Evolutionary conservation across 2,329 filamentous ascomycete species (phyloP).

Genomic region (Hypoxylon sp.): DNA sequence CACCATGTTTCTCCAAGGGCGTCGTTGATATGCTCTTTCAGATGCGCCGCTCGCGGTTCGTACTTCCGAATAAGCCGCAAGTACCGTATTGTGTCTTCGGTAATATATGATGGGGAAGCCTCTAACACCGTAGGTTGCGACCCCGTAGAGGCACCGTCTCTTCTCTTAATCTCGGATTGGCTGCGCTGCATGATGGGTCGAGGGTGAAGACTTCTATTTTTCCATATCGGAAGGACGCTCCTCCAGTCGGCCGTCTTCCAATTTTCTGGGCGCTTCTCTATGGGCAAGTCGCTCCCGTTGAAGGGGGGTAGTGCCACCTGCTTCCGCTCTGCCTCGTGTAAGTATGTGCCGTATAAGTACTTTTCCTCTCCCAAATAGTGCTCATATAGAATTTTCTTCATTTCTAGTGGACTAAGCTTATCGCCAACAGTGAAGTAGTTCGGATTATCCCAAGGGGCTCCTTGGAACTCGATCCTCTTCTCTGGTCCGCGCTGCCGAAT

Average conservation of each 20-base stretch:
- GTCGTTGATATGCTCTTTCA: slow-evolving; percentile 11
- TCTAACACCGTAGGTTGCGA: not conserved
- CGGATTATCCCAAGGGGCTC: slow-evolving; percentile 45
- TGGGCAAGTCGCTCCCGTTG: slow-evolving; percentile 34
- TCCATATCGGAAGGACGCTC: slow-evolving; percentile 32
- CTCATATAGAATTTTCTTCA: slow-evolving; percentile 38
- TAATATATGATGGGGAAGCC: not conserved
- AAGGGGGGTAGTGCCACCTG: slow-evolving; percentile 39
- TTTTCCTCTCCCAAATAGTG: slow-evolving; percentile 26
- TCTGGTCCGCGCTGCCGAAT: slow-evolving; percentile 31
- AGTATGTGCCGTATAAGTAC: slow-evolving; percentile 32
- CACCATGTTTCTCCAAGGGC: slow-evolving; percentile 20
- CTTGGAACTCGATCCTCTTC: slow-evolving; percentile 9
- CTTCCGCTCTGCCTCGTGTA: slow-evolving; percentile 5
- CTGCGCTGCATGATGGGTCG: not conserved
- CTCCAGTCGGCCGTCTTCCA: slow-evolving; percentile 34
- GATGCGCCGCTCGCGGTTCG: slow-evolving; percentile 1
- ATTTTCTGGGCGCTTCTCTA: slow-evolving; percentile 9
- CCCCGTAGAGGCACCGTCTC: not conserved
- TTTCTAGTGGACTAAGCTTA: not conserved
- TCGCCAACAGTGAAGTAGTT: slow-evolving; percentile 40
- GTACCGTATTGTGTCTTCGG: slow-evolving; percentile 1
- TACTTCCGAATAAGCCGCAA: slow-evolving; percentile 11
- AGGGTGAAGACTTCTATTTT: slow-evolving; percentile 23
- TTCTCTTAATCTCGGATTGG: not conserved